These are phyloP conservation scores for Hawksworthiomyces lignivorus DNA, from an alignment of 2,329 filamentous ascomycete genomes.

Conservation along the genomic window DNA sequence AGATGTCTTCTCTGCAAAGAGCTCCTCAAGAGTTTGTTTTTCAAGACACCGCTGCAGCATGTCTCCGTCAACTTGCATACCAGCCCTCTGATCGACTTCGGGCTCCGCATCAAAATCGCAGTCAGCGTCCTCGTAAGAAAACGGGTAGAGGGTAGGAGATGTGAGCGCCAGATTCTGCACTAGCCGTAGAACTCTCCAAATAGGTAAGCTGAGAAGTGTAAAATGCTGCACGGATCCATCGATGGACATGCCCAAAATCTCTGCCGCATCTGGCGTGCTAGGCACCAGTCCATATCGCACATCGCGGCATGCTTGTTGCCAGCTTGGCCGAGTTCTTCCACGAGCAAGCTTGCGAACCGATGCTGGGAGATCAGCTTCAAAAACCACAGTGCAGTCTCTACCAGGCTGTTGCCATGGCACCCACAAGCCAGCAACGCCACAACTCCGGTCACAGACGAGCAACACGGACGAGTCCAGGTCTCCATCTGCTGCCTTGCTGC, in stretches of 20 bases:
- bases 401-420: conserved; percentile 34
- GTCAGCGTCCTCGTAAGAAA: conserved; percentile 26
- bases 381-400: conserved; percentile 38
- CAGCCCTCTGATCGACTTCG: conserved; percentile 30
- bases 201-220: conserved; percentile 51
- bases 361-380: conserved; percentile 47
- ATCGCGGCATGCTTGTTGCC: conserved; percentile 30
- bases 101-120: conserved; percentile 24
- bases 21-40: conserved; percentile 33
- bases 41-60: conserved; percentile 49
- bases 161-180: conserved; percentile 60
- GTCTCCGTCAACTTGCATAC: conserved; percentile 62
- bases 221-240: conserved; percentile 67
- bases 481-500: conserved; percentile 18
- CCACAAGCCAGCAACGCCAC: conserved; percentile 43
- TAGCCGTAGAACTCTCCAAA: conserved; percentile 64
- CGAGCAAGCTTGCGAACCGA: conserved; percentile 50
- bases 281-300: conserved; percentile 35
- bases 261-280: conserved; percentile 36
- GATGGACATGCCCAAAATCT: conserved; percentile 57
- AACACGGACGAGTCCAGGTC: conserved; percentile 29
- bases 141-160: conserved; percentile 42
- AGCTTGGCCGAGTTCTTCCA: conserved; percentile 45
- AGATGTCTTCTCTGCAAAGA: conserved; percentile 28
- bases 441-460: conserved; percentile 40